Evolutionary conservation across 805 yeast genomes (phyloP).

Genomic region (Barnettozyma sucrosica): DNA sequence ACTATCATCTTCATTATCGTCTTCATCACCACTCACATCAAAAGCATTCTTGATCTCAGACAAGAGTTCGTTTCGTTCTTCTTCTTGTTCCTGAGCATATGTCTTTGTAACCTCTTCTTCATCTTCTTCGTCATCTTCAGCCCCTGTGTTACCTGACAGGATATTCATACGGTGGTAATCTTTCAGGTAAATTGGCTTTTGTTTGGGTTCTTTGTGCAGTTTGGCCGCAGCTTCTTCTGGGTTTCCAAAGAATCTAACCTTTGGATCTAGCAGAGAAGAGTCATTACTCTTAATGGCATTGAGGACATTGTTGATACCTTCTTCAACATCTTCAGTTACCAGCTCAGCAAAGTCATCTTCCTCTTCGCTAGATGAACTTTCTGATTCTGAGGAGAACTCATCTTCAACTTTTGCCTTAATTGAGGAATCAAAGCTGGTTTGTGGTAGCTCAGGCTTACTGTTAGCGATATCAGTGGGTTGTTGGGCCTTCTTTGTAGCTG

Average conservation of each 20-base stretch:
- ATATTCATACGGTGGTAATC: constrained; percentile 88
- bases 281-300: constrained; percentile 66
- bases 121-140: constrained; percentile 45
- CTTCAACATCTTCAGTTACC: constrained; percentile 78
- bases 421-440: constrained; percentile 14
- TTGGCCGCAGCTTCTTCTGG: constrained; percentile 37
- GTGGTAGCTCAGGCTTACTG: constrained; percentile 21
- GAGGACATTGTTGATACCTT: constrained; percentile 69
- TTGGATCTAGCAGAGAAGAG: constrained; percentile 56
- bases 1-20: constrained; percentile 37
- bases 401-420: constrained; percentile 26
- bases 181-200: constrained; percentile 80
- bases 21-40: constrained; percentile 37
- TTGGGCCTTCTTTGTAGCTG: constrained; percentile 68
- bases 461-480: constrained; percentile 31
- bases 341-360: constrained; percentile 93
- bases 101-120: constrained; percentile 53
- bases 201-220: constrained; percentile 23
- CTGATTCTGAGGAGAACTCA: constrained; percentile 35
- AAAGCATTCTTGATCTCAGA: constrained; percentile 72
- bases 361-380: constrained; percentile 43
- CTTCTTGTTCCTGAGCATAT: constrained; percentile 67
- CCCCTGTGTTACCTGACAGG: constrained; percentile 52
- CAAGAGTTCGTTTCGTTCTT: constrained; percentile 67
- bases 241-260: constrained; percentile 68